Evolutionary conservation across 441 rosid species (phyloP), one percentile per base, ranked within the genome.

Genomic region (Erysimum pusillum): DNA sequence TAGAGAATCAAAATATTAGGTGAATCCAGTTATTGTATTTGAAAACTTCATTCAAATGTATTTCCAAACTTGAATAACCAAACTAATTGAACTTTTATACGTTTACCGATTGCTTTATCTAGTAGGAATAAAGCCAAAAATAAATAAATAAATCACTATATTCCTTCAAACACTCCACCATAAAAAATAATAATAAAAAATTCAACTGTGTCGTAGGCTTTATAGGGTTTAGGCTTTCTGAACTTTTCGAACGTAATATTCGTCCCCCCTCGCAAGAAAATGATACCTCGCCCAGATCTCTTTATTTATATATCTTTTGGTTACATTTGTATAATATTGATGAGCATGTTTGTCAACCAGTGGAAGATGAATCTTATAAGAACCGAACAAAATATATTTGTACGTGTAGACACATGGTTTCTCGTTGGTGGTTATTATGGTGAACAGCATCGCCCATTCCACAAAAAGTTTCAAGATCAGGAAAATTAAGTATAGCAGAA

Each of bases 211-310:
- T n/a, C 17, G 52, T 67, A 66, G 63, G 70, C 81, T 78, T 78
- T 67, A 63, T 77, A 77, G 80, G 80, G 80, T 64, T 63, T 70
- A 63, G 67, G 62, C 72, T 77, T 76, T 71, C 42, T 66, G 6
- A 58, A 58, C 57, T 77, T 22, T 71, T 77, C 35, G 31, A 57
- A 65, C 80, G 69, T 73, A 49, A 64, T 72, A 66, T 72, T 72
- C 81, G 64, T 39, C 42, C 57, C 75, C 42, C 48, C 18, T 52
- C 63, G 39, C 49, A 28, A 20, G 18, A 68, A 51, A 51, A 60
- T 42, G 57, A 68, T 58, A 54, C 18, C 4, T 65, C 13, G 17
- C 4, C 22, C 35, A 71, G 13, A 69, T 63, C 12, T 54, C 20
- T 57, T 15, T 6, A 46, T 56, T 32, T 32, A 15, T 36, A 17